Evolutionary conservation across 306 rosid species (phyloP), one percentile per base, ranked within the genome.

Genomic region (Castanea crenata): DNA sequence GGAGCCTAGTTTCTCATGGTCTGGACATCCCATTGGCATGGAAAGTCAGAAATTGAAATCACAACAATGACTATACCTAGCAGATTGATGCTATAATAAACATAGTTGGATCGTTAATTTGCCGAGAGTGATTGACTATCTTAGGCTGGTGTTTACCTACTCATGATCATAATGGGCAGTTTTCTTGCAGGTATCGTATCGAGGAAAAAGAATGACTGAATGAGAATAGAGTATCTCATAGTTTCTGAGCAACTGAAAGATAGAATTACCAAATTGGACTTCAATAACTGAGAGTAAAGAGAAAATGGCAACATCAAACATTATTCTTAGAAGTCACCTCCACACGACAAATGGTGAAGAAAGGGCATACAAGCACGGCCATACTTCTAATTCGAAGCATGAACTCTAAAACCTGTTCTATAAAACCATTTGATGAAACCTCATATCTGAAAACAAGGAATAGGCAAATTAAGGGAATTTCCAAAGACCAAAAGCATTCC

Each of bases 1-100:
- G 94, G 97, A 90, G 63, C 51, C 76, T 52, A 98, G 98, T 78
- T 95, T 95, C 85, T 95, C 98, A 35, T 92, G 99, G 98, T 95
- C 97, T 5, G 99, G 98, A 78, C 69, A 95, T 81, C 98, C 99
- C 67, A 76, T 92, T 67, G 99, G 46, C 46, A 41, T 41, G 3
- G 99, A 77, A 95, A 84, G 99, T 95, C 86, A 86, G 91, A 81
- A 69, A 35, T 69, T 75, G 19, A 55, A 74, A 67, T 71, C 35
- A 46, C 65, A 80, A 74, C 51, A 52, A 34, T 78, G 57, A 12
- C 54, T 0, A 41, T 41, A 41, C 55, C 32, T 2, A 65, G 56
- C 34, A 19, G 70, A 41, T 82, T 78, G 69, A 78, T 82, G 75
- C 68, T 71, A 46, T 27, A 62, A 7, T 68, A 59, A 80, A 18